Base-by-base conservation (phyloP, 78 protist species). In the Cavenderia fasciculata region DNA sequence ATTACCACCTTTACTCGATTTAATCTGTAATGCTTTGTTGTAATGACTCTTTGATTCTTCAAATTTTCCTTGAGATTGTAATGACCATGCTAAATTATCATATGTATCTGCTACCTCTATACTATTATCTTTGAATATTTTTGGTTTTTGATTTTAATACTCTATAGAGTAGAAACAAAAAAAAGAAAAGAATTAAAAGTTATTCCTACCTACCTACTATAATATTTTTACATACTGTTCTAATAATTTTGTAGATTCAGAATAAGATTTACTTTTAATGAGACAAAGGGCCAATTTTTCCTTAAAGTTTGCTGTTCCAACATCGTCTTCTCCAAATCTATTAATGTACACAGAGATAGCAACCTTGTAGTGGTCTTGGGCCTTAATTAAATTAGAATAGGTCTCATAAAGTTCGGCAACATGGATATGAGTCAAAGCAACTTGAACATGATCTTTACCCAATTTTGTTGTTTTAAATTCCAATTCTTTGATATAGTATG, bases 1-100 rank as follows among this genome's bases (percentile, higher is more conserved):
- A 29, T 82, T 52, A 40, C 90, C 78, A 56, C 77, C 73, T 7
- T 82, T 61, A 61, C 69, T n/a, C n/a, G n/a, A n/a, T 23, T 73
- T 73, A 38, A 73, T 73, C 14, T 33, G 18, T 7, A 73, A 25
- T 54, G 82, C 82, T 16, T 73, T 66, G 0, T 43, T 25, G 21
- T 73, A 73, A 25, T 73, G 11, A 19, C 40, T 19, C 4, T 54
- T 25, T 25, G 82, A 49, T 36, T 31, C 2, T 38, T 73, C 51
- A 23, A 54, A 54, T 11, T 54, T 51, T 25, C 51, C 54, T 54
- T 54, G 49, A 54, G 34, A 54, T 54, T 73, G 82, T 38, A 54
- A 54, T 1, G 31, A 34, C 68, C 66, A 73, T 7, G 82, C 82
- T 4, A 73, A 33, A 73, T 73, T 73, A 40, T 73, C 82, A 54